Conservation (phyloP, 202 grass and related monocot genomes). For the Elaeis oleifera region DNA sequence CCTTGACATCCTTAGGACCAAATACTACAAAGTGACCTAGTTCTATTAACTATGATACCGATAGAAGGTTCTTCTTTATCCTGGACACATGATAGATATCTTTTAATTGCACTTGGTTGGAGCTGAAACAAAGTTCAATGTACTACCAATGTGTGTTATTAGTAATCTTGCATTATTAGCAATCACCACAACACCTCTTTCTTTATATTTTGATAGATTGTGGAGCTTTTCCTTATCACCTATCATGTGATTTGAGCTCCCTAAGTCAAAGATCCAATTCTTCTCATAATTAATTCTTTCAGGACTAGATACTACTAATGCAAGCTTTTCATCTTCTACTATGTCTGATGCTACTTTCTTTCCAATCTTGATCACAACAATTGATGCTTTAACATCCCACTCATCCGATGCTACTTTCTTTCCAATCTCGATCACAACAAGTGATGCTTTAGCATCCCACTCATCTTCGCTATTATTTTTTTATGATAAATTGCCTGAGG, state of each 20-base stretch:
- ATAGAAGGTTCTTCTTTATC: slow-evolving; percentile 6
- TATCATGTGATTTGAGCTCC: slow-evolving; percentile 18
- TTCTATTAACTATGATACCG: slow-evolving; percentile 1
- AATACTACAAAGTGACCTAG: slow-evolving; percentile 1
- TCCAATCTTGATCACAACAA: background rate
- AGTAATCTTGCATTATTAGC: slow-evolving; percentile 1
- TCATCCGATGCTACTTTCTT: background rate
- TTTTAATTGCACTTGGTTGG: background rate
- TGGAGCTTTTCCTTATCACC: background rate
- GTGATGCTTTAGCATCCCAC: background rate
- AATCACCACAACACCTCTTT: background rate
- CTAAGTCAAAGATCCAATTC: background rate
- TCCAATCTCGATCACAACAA: background rate
- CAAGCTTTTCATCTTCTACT: too few species aligned
- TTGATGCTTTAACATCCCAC: background rate
- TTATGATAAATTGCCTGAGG: background rate
- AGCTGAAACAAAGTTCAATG: background rate
- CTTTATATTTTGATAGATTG: background rate
- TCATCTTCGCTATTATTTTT: background rate
- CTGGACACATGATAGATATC: background rate
- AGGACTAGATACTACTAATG: background rate
- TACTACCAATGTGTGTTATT: background rate
- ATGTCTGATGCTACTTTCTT: background rate
- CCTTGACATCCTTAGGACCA: background rate
- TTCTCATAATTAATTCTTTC: slow-evolving; percentile 1